Evolutionary conservation across 2,329 filamentous ascomycete genomes (phyloP).

Genomic region (Pleochaeta shiraiana): DNA sequence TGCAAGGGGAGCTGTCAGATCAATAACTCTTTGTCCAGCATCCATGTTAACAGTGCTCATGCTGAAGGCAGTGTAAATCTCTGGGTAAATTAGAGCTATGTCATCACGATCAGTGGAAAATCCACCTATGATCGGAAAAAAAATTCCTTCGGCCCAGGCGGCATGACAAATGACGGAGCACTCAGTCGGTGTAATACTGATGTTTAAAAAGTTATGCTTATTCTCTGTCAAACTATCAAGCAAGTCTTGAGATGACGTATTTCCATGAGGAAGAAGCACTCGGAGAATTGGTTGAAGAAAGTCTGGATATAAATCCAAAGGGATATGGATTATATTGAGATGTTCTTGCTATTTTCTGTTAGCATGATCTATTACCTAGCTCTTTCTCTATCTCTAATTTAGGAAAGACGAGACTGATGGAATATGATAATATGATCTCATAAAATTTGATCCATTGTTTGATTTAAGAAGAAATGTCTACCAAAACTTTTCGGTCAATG

Average conservation of each 20-base stretch:
- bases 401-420: too few species aligned
- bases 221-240: slow-evolving; percentile 29
- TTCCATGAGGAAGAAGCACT: slow-evolving; percentile 48
- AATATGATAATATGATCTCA: too few species aligned
- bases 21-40: slow-evolving; percentile 74
- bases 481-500: too few species aligned
- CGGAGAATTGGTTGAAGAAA: slow-evolving; percentile 78
- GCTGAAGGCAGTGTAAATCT: slow-evolving; percentile 73
- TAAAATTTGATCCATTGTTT: too few species aligned
- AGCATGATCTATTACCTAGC: slow-evolving; percentile 7
- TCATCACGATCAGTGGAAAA: slow-evolving; percentile 32
- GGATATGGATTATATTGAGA: slow-evolving; percentile 78
- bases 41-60: slow-evolving; percentile 81
- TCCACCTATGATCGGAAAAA: slow-evolving; percentile 44
- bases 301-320: slow-evolving; percentile 50
- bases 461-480: too few species aligned
- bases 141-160: slow-evolving; percentile 49
- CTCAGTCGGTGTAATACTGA: slow-evolving; percentile 80
- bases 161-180: slow-evolving; percentile 80
- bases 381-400: too few species aligned
- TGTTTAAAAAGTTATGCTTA: slow-evolving; percentile 70
- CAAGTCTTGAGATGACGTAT: slow-evolving; percentile 17
- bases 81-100: slow-evolving; percentile 51
- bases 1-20: slow-evolving; percentile 75
- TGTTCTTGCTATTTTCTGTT: slow-evolving; percentile 46